phyloP scores from a whole-genome alignment of 768 basidiomycete genomes.

The Leccinum imitatum region DNA sequence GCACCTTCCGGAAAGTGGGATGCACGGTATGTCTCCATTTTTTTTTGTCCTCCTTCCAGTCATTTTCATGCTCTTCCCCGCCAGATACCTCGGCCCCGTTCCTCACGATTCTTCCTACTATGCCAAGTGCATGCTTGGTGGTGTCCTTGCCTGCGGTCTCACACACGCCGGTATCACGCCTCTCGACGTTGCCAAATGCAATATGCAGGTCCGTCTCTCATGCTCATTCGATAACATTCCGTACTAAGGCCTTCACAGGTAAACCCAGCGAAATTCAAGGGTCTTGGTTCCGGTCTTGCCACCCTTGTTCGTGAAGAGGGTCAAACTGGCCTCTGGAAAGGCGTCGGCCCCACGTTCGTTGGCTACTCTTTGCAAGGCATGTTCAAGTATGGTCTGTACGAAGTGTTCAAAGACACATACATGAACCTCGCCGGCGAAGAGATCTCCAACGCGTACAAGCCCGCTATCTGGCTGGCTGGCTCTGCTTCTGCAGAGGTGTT shows the following conservation, averaged over 20 bases:
- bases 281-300: slow-evolving; percentile 58
- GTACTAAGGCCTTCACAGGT: slow-evolving; percentile 45
- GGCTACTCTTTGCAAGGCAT: slow-evolving; percentile 95
- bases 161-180: slow-evolving; percentile 11
- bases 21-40: slow-evolving; percentile 3
- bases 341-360: slow-evolving; percentile 87
- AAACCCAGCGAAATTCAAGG: slow-evolving; percentile 71
- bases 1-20: slow-evolving; percentile 21
- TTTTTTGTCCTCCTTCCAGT: background rate
- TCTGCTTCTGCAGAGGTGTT: slow-evolving; percentile 95
- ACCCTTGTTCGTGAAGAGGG: slow-evolving; percentile 79
- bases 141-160: slow-evolving; percentile 9
- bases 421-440: slow-evolving; percentile 89
- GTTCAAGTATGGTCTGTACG: slow-evolving; percentile 99
- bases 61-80: background rate
- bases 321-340: slow-evolving; percentile 86
- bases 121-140: slow-evolving; percentile 13
- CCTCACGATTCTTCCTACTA: slow-evolving; percentile 13
- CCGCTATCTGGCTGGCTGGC: slow-evolving; percentile 88
- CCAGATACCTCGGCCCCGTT: slow-evolving; percentile 14
- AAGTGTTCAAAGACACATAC: slow-evolving; percentile 92
- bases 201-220: slow-evolving; percentile 8
- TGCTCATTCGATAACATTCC: no score
- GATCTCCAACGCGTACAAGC: slow-evolving; percentile 74
- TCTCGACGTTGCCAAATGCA: slow-evolving; percentile 11